These are phyloP conservation scores for Paramecium tetraurelia DNA, from an alignment of 73 alveolate species.

Conservation along the genomic window DNA sequence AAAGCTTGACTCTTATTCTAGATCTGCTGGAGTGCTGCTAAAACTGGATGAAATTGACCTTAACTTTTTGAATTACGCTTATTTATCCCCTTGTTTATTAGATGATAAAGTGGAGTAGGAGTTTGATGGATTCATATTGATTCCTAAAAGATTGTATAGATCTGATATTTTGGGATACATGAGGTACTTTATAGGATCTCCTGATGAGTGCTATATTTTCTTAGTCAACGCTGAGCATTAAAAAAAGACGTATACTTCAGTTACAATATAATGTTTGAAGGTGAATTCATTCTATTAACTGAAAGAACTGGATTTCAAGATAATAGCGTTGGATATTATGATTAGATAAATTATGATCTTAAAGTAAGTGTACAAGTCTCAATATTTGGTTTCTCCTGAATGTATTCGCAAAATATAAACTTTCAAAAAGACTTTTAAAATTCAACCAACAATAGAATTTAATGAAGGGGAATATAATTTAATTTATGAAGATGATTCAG, in stretches of 20 bases:
- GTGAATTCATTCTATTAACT: background rate
- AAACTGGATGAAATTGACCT: background rate
- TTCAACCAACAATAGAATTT: background rate
- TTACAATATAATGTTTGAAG: background rate
- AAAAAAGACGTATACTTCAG: background rate
- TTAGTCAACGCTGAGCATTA: background rate
- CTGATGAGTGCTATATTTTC: background rate
- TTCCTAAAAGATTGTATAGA: background rate
- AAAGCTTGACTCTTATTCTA: background rate
- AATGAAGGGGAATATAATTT: background rate
- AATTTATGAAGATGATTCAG: constrained; percentile 1
- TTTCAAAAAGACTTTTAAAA: background rate
- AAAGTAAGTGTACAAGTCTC: background rate
- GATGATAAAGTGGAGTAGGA: background rate
- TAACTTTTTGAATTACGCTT: background rate
- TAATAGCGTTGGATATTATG: background rate
- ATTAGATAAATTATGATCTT: background rate
- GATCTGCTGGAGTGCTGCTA: background rate
- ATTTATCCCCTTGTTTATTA: background rate
- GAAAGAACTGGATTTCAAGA: background rate
- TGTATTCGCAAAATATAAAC: background rate
- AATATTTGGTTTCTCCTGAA: background rate
- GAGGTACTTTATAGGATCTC: background rate
- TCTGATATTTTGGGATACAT: background rate
- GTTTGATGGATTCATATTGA: background rate